Base-by-base conservation (phyloP, 768 basidiomycete species). In the Calocera viscosa region DNA sequence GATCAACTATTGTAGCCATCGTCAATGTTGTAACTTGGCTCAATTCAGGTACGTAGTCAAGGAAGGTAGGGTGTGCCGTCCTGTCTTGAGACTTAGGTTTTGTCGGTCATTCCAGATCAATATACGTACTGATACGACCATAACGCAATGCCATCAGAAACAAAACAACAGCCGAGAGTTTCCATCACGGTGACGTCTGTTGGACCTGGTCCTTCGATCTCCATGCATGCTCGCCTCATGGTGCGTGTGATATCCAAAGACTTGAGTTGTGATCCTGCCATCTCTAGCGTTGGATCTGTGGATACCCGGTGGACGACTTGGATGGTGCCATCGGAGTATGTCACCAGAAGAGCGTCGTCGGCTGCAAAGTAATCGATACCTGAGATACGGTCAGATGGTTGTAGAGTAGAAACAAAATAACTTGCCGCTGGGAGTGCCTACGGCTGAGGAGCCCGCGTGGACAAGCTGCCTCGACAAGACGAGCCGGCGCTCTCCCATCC, bases 301-400 rank as follows among this genome's bases (percentile, higher is more conserved):
- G 82, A 81, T 32, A 90, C 24, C 65, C 78, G 74, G 70, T 83
- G 80, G 66, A 90, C 73, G 63, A 81, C 81, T 72, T 88, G 84
- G 71, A 89, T 80, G 10, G 87, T 85, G 0, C 90, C 90, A 70
- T 92, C 90, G 39, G 81, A 80, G 19, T 91, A 78, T 2, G 84
- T 78, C 39, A 90, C 68, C 22, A 89, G 66, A 34, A 89, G 77
- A 0, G 76, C 69, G 71, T 91, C 89, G 34, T 76, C 75, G 19
- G 75, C 73, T 2, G 69, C 73, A 19, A 82, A 70, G 73, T 89
- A 88, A 17, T 78, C 73, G 34, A 89, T 73, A 0, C 60, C 66
- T 67, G 17, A 22, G 34, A 22, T 10, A 35, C 12, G 14, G 35
- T 49, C 22, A 33, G 19, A 66, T 32, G 5, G 53, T n/a, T 7